Base-by-base conservation (phyloP, 164 flowering plant genomes). In the Aristolochia fimbriata region DNA sequence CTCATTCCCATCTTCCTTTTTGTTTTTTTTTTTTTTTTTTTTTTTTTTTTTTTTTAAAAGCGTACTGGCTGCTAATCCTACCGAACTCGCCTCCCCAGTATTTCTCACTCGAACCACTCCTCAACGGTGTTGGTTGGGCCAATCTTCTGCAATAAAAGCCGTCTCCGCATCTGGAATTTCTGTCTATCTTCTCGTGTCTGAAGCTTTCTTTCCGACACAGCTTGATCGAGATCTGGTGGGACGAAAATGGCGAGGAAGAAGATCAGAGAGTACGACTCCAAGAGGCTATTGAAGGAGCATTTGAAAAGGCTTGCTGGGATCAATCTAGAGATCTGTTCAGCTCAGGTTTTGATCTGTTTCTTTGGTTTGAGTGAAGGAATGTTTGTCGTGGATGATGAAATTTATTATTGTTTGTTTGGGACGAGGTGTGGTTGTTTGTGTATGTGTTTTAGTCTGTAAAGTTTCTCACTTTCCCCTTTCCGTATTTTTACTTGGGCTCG, bases 261-360 rank as follows among this genome's bases (percentile, higher is more conserved):
- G 84, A 86, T 83, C 73, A 76, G 88, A 70, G 92, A 86, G 72
- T 83, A 83, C 57, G 88, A 86, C 62, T 86, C 92, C 37, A 86
- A 86, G 79, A 68, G 86, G 24, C 77, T 86, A 15, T 77, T 86
- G 64, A 85, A 83, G 73, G 76, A 85, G 71, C 83, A 85, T 65
- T 65, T 83, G 67, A 83, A 81, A 65, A 67, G 82, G 57, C 74
- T 85, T 58, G 74, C 84, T 6, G 72, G 64, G 20, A 73, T 80
- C 63, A 75, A 77, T 25, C 71, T 83, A 46, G 78, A 73, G 62
- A 85, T 81, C 72, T 62, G 63, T 64, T 83, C 86, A 43, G 84
- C 81, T 49, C 87, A 85, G 81, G 91, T 84, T n/a, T 25, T 20
- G 21, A 7, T 27, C 27, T 15, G 15, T 17, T 56, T 56, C 13